phyloP scores from a whole-genome alignment of 495 filamentous ascomycete species.

The Aspergillus kassunensis region DNA sequence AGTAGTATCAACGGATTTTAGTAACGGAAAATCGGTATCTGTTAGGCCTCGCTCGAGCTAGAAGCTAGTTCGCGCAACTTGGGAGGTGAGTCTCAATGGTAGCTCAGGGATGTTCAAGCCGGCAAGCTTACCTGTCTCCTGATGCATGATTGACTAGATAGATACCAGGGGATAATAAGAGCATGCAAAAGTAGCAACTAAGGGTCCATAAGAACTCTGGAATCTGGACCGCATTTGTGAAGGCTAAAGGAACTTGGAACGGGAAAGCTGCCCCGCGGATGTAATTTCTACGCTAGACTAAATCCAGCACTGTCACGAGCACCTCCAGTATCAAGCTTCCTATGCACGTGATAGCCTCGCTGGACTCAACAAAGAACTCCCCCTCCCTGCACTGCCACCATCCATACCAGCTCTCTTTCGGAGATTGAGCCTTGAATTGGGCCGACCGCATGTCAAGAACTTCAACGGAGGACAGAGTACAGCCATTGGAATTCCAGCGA shows the following conservation, averaged over 20 bases:
- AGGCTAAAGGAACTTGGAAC: background rate
- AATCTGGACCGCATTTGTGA: too few species aligned
- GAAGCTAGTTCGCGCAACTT: conserved; percentile 5
- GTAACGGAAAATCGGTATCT: too few species aligned
- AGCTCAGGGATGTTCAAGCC: background rate
- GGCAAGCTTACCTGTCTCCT: background rate
- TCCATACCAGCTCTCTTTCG: too few species aligned
- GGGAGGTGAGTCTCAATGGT: background rate
- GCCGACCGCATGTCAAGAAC: too few species aligned
- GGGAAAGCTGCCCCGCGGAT: conserved; percentile 4
- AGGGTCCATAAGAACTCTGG: background rate
- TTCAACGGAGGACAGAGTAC: too few species aligned
- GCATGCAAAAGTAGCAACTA: too few species aligned
- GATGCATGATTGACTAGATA: background rate
- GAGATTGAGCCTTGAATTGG: too few species aligned
- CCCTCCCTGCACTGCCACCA: background rate
- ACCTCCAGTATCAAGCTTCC: background rate
- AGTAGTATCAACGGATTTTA: too few species aligned
- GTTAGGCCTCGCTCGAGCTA: too few species aligned
- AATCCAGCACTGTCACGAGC: background rate
- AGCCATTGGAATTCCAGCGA: background rate
- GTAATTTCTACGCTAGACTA: background rate
- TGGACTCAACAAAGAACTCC: background rate
- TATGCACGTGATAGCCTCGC: background rate
- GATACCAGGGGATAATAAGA: background rate